Evolutionary conservation across 192 early-diverging fungal species (phyloP), one percentile per base, ranked within the genome.

Genomic region (Backusella morwellensis): DNA sequence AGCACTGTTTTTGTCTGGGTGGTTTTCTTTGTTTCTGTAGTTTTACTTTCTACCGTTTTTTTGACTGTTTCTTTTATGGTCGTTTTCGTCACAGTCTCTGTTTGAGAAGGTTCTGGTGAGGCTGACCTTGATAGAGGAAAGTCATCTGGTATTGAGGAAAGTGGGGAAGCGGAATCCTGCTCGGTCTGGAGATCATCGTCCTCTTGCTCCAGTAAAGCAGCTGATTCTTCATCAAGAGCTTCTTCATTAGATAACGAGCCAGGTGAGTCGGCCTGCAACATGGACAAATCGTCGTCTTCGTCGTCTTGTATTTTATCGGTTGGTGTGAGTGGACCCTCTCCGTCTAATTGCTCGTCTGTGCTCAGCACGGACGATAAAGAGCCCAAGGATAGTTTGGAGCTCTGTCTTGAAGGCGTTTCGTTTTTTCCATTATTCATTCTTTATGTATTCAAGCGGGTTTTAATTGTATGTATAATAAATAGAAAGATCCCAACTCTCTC

Each of bases 111-210:
- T 54, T 78, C 73, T 15, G 82, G 82, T 15, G 82, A 84, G 0
- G 74, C 67, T 35, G 82, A 84, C 34, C 76, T 66, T 54, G 82
- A 84, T 41, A 84, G 23, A 21, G 82, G 79, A 67, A 80, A 84
- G 56, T 84, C 82, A 59, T 84, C 82, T 35, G 82, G 82, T 52
- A 84, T 74, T 56, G 82, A 84, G 5, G 79, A 80, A 63, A 84
- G 59, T n/a, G 82, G 74, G 12, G 82, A 84, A 29, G 79, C 77
- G 2, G 82, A 84, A 47, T 83, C 66, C 21, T 77, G 78, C 21
- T 77, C 73, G 9, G 44, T 67, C 14, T 77, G 44, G 8, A 70
- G 17, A 70, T 83, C 79, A 70, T 78, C 76, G 26, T 63, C 56
- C 11, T 63, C 56, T 26, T 63, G 21, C 11, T 63, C 56, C n/a